phyloP scores from a whole-genome alignment of 768 basidiomycete species.

The Tremella mesenterica region DNA sequence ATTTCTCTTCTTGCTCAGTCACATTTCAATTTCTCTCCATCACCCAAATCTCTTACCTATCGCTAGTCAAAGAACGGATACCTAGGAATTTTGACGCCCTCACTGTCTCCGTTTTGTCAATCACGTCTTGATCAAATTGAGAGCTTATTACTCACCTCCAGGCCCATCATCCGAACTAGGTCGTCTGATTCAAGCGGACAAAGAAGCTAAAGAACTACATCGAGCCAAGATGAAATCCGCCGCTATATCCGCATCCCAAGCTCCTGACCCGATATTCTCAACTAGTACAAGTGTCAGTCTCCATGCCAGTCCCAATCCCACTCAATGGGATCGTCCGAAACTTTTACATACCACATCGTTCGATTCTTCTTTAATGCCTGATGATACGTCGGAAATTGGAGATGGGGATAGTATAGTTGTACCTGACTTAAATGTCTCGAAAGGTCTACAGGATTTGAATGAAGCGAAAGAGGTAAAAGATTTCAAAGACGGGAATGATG shows the following conservation, averaged over 20 bases:
- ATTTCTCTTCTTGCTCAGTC: no score
- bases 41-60: no score
- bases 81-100: not conserved
- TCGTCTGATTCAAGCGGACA: constrained; percentile 27
- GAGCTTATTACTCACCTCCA: constrained; percentile 7
- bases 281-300: not conserved
- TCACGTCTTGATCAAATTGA: not conserved
- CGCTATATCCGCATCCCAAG: constrained; percentile 1
- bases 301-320: not conserved
- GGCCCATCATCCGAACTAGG: constrained; percentile 30
- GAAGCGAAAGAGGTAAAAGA: no score
- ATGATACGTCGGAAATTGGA: constrained; percentile 15
- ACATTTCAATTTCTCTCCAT: no score
- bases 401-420: constrained; percentile 8
- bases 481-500: no score
- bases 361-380: constrained; percentile 8
- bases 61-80: no score
- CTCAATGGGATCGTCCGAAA: constrained; percentile 7
- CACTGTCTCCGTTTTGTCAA: not conserved
- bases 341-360: constrained; percentile 7
- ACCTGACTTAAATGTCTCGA: not conserved
- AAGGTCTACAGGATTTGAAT: not conserved
- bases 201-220: constrained; percentile 24
- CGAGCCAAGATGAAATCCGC: constrained; percentile 16
- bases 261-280: not conserved